Evolutionary conservation across 768 basidiomycete genomes (phyloP), one percentile per base, ranked within the genome.

Genomic region (Trametes punicea): DNA sequence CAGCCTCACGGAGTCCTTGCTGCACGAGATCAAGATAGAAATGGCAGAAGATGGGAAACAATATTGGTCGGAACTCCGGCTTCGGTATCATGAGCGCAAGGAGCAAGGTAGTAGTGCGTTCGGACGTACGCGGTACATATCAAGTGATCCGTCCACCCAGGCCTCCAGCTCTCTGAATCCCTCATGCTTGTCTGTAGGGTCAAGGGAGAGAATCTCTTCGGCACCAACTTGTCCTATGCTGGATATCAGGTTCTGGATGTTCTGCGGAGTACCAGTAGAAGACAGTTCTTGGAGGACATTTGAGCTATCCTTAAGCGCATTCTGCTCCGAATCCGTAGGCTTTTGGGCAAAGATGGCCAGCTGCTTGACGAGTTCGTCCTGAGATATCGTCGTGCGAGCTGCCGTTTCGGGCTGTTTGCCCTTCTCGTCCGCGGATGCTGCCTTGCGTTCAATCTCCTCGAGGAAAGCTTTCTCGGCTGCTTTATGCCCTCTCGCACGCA

Each of bases 21-120:
- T 93, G 87, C 44, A 98, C 85, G 46, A 99, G 80, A 69, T 98
- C 96, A 27, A 99, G 78, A 70, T 96, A 98, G 68, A 98, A 98
- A 71, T 99, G 93, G 46, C 90, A 93, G 68, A 98, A 98, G 59
- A 99, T 90, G 2, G 97, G 97, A 67, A 94, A 97, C 15, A 97
- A 73, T 31, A 99, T 88, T 41, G 92, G 94, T 41, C 90, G 81
- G 64, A 99, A 89, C 71, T 99, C 95, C 51, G 93, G 92, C 90
- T 98, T 68, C n/a, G 18, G 6, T 8, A 6, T 4, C 39, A 25
- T 55, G 21, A 52, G 52, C 9, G 13, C 20, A 46, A 16, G 45
- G 33, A 45, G 44, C 31, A 33, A 49, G 27, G 16, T 21, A n/a
- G 27, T 36, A 25, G 5, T 26, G 20, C 16, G 36, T 23, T 3